Evolutionary conservation across 257 asterid genomes (phyloP).

Genomic region (Misopates orontium): DNA sequence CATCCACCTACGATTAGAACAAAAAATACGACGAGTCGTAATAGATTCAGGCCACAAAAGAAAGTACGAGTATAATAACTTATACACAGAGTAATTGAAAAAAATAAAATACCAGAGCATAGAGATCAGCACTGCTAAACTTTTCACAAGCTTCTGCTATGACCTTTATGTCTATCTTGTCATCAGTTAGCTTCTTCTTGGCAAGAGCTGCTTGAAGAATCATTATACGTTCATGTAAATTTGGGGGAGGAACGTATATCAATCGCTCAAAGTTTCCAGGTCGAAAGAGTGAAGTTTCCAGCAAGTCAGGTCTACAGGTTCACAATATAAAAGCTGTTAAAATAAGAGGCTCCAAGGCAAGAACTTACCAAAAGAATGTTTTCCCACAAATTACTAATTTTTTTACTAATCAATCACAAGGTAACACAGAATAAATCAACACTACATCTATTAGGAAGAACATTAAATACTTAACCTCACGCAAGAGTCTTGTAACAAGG

Average conservation of each 20-base stretch:
- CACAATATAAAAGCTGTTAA: conserved; percentile 9
- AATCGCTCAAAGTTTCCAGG: conserved; percentile 84
- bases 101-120: conserved; percentile 51
- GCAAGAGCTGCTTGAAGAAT: conserved; percentile 73
- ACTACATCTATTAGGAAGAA: background rate
- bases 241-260: conserved; percentile 79
- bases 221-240: conserved; percentile 77
- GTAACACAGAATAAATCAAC: background rate
- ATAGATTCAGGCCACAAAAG: too few relatives aligned
- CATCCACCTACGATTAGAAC: conserved; percentile 44
- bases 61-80: background rate
- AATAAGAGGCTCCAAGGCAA: background rate
- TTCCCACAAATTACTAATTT: conserved; percentile 11
- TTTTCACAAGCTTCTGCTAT: conserved; percentile 67
- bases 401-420: conserved; percentile 40
- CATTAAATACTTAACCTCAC: conserved; percentile 47
- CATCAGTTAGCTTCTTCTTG: conserved; percentile 51
- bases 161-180: conserved; percentile 61
- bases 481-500: conserved; percentile 60
- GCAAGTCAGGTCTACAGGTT: conserved; percentile 65
- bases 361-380: background rate
- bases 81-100: too few relatives aligned
- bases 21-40: background rate
- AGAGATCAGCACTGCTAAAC: conserved; percentile 85
- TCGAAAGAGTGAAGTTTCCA: conserved; percentile 78